Conservation (phyloP, 441 rosid species). For the Brassica hybrid region DNA sequence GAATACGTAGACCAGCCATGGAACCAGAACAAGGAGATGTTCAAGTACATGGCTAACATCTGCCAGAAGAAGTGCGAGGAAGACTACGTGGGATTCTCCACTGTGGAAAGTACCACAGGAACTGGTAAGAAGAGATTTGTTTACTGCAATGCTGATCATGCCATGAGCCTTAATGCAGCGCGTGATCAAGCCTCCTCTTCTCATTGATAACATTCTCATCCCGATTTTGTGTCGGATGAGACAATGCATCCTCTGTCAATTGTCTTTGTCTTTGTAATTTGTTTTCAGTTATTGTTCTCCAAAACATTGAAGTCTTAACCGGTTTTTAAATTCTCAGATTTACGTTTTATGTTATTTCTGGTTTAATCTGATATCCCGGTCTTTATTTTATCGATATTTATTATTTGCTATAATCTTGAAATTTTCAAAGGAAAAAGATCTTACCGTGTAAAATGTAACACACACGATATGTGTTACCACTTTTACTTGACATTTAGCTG, state of each 20-base stretch:
- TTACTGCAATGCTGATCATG: constrained; percentile 51
- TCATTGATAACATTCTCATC: constrained; percentile 12
- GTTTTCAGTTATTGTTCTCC: background rate
- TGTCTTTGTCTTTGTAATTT: constrained; percentile 13
- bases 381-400: background rate
- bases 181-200: constrained; percentile 29
- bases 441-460: too few relatives aligned
- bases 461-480: too few relatives aligned
- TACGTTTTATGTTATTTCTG: background rate
- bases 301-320: background rate
- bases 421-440: too few relatives aligned
- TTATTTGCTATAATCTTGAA: too few relatives aligned
- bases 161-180: background rate
- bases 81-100: constrained; percentile 56
- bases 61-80: constrained; percentile 53
- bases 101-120: constrained; percentile 35
- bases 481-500: too few relatives aligned
- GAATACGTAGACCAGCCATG: constrained; percentile 62
- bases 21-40: constrained; percentile 44
- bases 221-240: background rate
- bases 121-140: constrained; percentile 50
- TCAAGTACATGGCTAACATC: constrained; percentile 56
- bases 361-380: background rate
- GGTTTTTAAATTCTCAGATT: background rate
- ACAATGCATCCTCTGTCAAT: background rate